A percentile compares a stretch with the other conserved stretches of the same genome.
Evolutionary conservation across 2,329 filamentous ascomycete genomes (phyloP).

Genomic region (Coniochaeta sp.): DNA sequence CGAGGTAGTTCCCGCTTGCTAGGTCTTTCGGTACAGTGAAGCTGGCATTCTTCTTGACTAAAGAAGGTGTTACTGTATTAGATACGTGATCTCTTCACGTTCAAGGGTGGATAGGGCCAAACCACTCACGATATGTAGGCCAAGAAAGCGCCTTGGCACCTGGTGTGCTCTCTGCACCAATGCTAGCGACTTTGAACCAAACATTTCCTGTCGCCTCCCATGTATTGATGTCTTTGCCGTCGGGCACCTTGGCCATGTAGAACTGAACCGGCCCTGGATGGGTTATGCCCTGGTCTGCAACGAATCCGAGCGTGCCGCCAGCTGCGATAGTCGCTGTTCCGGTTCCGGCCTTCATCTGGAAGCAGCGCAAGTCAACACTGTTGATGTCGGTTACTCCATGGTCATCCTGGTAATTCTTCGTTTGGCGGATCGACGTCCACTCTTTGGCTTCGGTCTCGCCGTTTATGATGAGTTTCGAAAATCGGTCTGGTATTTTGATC

Average conservation of each 20-base stretch:
- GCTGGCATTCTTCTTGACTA: not conserved
- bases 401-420: slow-evolving; percentile 25
- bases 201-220: slow-evolving; percentile 23
- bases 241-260: slow-evolving; percentile 24
- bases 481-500: slow-evolving; percentile 16
- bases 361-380: slow-evolving; percentile 23
- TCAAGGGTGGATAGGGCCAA: too few species aligned
- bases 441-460: slow-evolving; percentile 16
- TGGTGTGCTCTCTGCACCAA: slow-evolving; percentile 6
- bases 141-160: slow-evolving; percentile 3
- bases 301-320: slow-evolving; percentile 19
- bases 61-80: too few species aligned
- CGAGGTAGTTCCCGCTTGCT: slow-evolving; percentile 6
- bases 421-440: slow-evolving; percentile 16
- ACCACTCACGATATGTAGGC: slow-evolving; percentile 7
- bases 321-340: slow-evolving; percentile 17
- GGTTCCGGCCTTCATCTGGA: slow-evolving; percentile 16
- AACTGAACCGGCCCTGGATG: slow-evolving; percentile 23
- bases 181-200: slow-evolving; percentile 24
- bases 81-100: too few species aligned
- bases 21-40: not conserved
- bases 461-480: slow-evolving; percentile 19
- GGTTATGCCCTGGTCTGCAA: slow-evolving; percentile 18
- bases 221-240: slow-evolving; percentile 19
- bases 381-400: slow-evolving; percentile 21